Conservation (phyloP, 768 basidiomycete species). For the Cystoderma amianthinum region DNA sequence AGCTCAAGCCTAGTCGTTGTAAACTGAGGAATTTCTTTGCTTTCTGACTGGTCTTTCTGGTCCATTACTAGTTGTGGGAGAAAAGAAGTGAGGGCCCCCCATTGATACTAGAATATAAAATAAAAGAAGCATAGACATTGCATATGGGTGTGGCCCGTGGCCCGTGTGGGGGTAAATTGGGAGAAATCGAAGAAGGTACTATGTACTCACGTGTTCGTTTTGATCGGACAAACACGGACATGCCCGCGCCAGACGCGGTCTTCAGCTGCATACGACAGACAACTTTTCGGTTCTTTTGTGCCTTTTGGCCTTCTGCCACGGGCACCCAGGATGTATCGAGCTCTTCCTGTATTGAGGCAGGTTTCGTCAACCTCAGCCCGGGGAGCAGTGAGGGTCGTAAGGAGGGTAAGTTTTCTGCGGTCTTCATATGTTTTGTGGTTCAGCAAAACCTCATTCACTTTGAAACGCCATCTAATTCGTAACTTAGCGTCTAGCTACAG, state of each 20-base stretch:
- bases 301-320: constrained; percentile 10
- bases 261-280: constrained; percentile 9
- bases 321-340: constrained; percentile 44
- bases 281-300: constrained; percentile 3
- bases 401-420: constrained; percentile 55
- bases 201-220: constrained; percentile 1
- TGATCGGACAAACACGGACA: constrained; percentile 32
- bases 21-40: not conserved
- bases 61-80: not conserved
- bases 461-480: too few species aligned
- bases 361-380: constrained; percentile 36
- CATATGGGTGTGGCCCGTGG: not conserved
- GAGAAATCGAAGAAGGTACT: not conserved
- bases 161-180: too few species aligned
- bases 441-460: too few species aligned
- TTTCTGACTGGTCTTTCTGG: not conserved
- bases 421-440: too few species aligned
- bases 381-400: constrained; percentile 42
- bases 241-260: constrained; percentile 12
- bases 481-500: constrained; percentile 60
- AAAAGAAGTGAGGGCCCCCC: not conserved
- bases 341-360: constrained; percentile 49
- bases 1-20: constrained; percentile 43
- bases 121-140: not conserved
- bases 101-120: too few species aligned